Conservation (phyloP, 2,329 filamentous ascomycete species). For the Diplodia seriata region DNA sequence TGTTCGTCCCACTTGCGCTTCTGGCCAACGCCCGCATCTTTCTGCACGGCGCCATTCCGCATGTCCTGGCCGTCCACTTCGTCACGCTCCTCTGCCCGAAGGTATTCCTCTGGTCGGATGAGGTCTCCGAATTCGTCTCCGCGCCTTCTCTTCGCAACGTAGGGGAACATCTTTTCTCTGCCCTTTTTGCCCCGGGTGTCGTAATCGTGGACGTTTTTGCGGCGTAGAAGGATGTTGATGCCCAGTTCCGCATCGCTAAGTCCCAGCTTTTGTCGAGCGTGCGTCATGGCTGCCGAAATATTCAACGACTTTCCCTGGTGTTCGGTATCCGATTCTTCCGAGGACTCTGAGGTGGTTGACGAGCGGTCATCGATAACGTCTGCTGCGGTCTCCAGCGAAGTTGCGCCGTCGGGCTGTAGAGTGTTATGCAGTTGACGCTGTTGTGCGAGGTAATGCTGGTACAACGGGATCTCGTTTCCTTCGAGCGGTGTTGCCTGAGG, state of each 20-base stretch:
- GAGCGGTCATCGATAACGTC: conserved; percentile 84
- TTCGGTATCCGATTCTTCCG: conserved; percentile 86
- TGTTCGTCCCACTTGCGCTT: conserved; percentile 92
- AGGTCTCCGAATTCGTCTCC: conserved; percentile 92
- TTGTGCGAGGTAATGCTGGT: conserved; percentile 91
- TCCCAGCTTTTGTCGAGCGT: conserved; percentile 84
- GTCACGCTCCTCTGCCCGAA: conserved; percentile 90
- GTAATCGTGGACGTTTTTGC: conserved; percentile 91
- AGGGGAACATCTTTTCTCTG: conserved; percentile 89
- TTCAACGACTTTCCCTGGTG: conserved; percentile 93
- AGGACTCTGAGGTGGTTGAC: conserved; percentile 83
- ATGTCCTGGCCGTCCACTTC: conserved; percentile 71
- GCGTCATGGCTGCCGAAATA: conserved; percentile 82
- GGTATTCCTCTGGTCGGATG: conserved; percentile 91
- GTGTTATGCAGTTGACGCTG: conserved; percentile 87
- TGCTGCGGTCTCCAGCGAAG: conserved; percentile 71
- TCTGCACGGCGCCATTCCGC: conserved; percentile 55
- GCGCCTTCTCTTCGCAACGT: conserved; percentile 78
- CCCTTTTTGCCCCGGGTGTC: conserved; percentile 91
- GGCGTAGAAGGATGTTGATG: conserved; percentile 86
- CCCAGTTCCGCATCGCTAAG: conserved; percentile 90
- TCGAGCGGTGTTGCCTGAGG: conserved; percentile 69
- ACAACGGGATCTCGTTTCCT: conserved; percentile 77
- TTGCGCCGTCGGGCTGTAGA: conserved; percentile 71
- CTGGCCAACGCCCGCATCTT: conserved; percentile 70